Evolutionary conservation across 129 eudicot genomes (phyloP), one percentile per base, ranked within the genome.

Genomic region (Escallonia rubra): DNA sequence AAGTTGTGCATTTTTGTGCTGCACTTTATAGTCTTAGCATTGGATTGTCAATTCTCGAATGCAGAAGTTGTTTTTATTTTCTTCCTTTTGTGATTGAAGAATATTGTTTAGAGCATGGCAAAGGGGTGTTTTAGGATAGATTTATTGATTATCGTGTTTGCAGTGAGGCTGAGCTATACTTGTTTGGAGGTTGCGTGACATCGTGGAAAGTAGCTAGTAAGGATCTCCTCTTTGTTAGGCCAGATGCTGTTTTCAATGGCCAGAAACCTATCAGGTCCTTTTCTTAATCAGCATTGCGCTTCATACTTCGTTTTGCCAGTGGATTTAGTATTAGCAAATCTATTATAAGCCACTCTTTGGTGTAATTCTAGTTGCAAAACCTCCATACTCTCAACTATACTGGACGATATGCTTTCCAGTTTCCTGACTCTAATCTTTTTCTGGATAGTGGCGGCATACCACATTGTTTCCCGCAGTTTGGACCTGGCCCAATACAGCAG

Each of bases 381-480:
- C 34, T 23, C 34, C 34, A 23, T 23, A 23, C 1, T 23, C 34
- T 23, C 1, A 15, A 15, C 2, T 44, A 63, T n/a, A 45, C 42
- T 46, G 45, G 7, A 63, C 1, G 34, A 23, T 23, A 23, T 23
- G 34, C 34, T 23, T 23, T 16, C 70, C 40, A 39, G 43, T 9
- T 14, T 65, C 57, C 68, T 56, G 41, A 67, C 70, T 47, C 12
- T 16, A 8, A 47, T 10, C 61, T 73, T 41, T 61, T 69, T 56
- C 10, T 57, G 23, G 54, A 74, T 70, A 93, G 98, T 79, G 98
- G 98, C 71, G 98, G 98, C 39, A 80, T 89, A 68, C 98, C 95
- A 23, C 98, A 93, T 78, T 93, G 98, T 66, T 93, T 93, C 70
- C 98, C 98, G 54, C 98, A 93, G 70, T 93, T 93, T 80, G 98